Evolutionary conservation across 2,329 filamentous ascomycete species (phyloP).

Genomic region (Penicillium sp.): DNA sequence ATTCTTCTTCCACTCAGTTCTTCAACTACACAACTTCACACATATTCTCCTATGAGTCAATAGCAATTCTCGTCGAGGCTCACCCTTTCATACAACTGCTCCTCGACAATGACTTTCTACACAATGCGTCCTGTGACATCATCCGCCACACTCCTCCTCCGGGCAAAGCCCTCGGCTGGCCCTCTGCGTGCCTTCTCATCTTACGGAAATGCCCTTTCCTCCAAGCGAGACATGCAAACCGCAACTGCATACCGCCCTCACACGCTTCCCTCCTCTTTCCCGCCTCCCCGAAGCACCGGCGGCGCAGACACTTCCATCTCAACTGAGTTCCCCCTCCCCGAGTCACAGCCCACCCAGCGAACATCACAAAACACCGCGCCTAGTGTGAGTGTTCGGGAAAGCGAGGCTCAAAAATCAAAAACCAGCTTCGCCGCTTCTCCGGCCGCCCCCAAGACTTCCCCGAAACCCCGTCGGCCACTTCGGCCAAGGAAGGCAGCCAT

Average conservation of each 20-base stretch:
- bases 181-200: constrained; percentile 52
- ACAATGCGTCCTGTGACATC: constrained; percentile 49
- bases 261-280: constrained; percentile 57
- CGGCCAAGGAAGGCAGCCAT: constrained; percentile 88
- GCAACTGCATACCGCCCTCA: constrained; percentile 65
- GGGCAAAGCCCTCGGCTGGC: constrained; percentile 39
- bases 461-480: constrained; percentile 66
- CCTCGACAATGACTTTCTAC: constrained; percentile 42
- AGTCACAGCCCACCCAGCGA: constrained; percentile 49
- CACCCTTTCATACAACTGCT: constrained; percentile 2
- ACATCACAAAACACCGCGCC: constrained; percentile 36
- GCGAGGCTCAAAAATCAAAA: constrained; percentile 68
- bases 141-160: constrained; percentile 45
- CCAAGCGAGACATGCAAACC: constrained; percentile 64
- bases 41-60: constrained; percentile 14
- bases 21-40: constrained; percentile 10
- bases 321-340: constrained; percentile 51
- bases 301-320: constrained; percentile 64
- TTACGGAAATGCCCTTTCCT: constrained; percentile 47
- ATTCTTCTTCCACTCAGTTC: constrained; percentile 14
- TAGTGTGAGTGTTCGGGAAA: constrained; percentile 57
- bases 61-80: constrained; percentile 13
- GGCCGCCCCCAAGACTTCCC: constrained; percentile 41
- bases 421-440: constrained; percentile 41
- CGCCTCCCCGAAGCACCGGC: constrained; percentile 59